phyloP scores from a whole-genome alignment of 176 grass and related monocot genomes.

The Triticum monococcum region DNA sequence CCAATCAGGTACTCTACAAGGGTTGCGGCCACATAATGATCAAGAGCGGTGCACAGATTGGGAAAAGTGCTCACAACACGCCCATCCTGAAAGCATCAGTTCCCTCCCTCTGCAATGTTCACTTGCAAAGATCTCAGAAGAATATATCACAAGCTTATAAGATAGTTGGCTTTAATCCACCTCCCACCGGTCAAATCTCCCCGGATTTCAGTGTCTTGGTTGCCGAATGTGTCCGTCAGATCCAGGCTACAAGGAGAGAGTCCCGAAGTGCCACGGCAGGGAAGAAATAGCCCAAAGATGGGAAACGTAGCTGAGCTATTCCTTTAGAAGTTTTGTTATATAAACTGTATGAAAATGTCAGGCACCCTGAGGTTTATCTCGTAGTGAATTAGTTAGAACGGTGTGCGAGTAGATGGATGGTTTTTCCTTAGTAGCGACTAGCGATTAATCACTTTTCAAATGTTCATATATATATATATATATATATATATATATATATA shows the following conservation, averaged over 20 bases:
- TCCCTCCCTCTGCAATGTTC: constrained; percentile 66
- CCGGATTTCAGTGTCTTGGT: constrained; percentile 68
- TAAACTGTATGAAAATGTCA: too few relatives aligned
- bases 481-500: too few relatives aligned
- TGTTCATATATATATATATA: too few relatives aligned
- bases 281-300: constrained; percentile 31
- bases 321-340: neutral
- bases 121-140: constrained; percentile 57
- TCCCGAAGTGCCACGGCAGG: constrained; percentile 10
- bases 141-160: constrained; percentile 63
- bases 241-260: constrained; percentile 65
- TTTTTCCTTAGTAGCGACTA: too few relatives aligned
- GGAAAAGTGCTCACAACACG: constrained; percentile 37
- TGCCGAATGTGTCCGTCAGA: constrained; percentile 69
- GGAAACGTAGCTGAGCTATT: constrained; percentile 4
- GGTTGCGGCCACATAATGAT: constrained; percentile 48
- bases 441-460: too few relatives aligned
- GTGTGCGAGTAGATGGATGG: too few relatives aligned
- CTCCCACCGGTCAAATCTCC: constrained; percentile 38
- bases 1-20: constrained; percentile 75
- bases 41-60: constrained; percentile 43
- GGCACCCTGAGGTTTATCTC: too few relatives aligned
- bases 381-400: too few relatives aligned
- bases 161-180: constrained; percentile 56
- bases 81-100: constrained; percentile 67